These are phyloP conservation scores for Colletotrichum incanum DNA, from an alignment of 2,329 filamentous ascomycete species.

Conservation along the genomic window DNA sequence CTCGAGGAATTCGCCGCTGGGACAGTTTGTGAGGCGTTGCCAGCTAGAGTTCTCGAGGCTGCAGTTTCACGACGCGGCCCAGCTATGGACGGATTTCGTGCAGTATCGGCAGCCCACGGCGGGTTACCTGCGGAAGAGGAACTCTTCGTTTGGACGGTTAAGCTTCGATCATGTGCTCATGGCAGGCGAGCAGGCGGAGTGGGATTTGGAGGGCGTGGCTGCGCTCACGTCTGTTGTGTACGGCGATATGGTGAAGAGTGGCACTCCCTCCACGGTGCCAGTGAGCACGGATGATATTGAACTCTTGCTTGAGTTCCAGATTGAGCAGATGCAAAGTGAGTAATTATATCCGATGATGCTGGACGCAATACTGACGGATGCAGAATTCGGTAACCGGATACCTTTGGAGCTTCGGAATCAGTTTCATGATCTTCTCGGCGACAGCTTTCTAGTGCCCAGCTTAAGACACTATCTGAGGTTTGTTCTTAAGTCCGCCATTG, in stretches of 20 bases:
- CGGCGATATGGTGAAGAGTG: conserved; percentile 66
- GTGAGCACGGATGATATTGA: conserved; percentile 87
- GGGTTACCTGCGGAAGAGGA: conserved; percentile 74
- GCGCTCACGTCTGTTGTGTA: conserved; percentile 65
- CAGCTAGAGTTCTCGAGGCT: conserved; percentile 85
- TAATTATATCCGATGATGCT: conserved; percentile 17
- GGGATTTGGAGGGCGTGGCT: conserved; percentile 60
- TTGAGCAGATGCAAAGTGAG: conserved; percentile 87
- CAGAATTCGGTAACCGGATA: conserved; percentile 83
- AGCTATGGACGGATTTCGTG: conserved; percentile 87
- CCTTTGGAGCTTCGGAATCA: conserved; percentile 81
- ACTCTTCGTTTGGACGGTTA: conserved; percentile 70
- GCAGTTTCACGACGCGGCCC: conserved; percentile 83
- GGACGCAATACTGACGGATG: background rate
- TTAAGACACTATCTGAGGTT: conserved; percentile 83
- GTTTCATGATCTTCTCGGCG: conserved; percentile 78
- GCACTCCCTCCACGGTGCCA: conserved; percentile 57
- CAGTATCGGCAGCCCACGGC: conserved; percentile 85
- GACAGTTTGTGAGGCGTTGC: conserved; percentile 83
- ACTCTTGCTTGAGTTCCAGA: conserved; percentile 87
- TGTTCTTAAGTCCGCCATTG: conserved; percentile 37
- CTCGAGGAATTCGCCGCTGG: conserved; percentile 83
- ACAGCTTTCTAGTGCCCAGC: conserved; percentile 78
- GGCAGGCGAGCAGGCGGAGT: conserved; percentile 66
- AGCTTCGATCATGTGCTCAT: conserved; percentile 72